phyloP scores from a whole-genome alignment of 306 rosid genomes.

The Coriaria nepalensis region DNA sequence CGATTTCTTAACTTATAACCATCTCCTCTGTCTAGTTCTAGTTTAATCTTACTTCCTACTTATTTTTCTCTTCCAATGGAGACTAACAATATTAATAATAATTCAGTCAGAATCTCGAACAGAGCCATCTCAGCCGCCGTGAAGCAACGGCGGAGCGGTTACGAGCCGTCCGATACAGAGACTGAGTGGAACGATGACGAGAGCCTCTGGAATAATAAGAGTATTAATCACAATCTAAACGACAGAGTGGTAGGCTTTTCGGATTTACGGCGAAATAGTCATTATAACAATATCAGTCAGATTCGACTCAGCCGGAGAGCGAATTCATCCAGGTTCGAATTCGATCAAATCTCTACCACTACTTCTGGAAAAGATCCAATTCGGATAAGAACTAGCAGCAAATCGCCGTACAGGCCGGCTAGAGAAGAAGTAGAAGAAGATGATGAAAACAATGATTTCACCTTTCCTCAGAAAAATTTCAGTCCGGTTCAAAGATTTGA shows the following conservation, averaged over 20 bases:
- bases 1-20: no score
- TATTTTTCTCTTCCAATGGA: no score
- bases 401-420: conserved; percentile 46
- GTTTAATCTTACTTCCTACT: no score
- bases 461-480: conserved; percentile 22
- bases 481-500: conserved; percentile 46
- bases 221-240: no score
- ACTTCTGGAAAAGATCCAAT: conserved; percentile 8
- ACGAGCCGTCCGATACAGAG: conserved; percentile 85
- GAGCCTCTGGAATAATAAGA: conserved; percentile 24
- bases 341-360: conserved; percentile 19
- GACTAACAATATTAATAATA: no score
- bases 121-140: no score
- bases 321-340: conserved; percentile 24
- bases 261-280: conserved; percentile 1
- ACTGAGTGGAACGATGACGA: conserved; percentile 42
- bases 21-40: no score
- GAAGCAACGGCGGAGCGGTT: conserved; percentile 61
- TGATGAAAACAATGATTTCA: neutral
- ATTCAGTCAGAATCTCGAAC: no score
- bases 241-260: neutral
- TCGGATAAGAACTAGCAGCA: conserved; percentile 35
- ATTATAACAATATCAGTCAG: conserved; percentile 26
- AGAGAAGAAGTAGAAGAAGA: conserved; percentile 10
- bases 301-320: conserved; percentile 24